Conservation (phyloP, 2,329 filamentous ascomycete genomes). For the Sporothrix mexicana region DNA sequence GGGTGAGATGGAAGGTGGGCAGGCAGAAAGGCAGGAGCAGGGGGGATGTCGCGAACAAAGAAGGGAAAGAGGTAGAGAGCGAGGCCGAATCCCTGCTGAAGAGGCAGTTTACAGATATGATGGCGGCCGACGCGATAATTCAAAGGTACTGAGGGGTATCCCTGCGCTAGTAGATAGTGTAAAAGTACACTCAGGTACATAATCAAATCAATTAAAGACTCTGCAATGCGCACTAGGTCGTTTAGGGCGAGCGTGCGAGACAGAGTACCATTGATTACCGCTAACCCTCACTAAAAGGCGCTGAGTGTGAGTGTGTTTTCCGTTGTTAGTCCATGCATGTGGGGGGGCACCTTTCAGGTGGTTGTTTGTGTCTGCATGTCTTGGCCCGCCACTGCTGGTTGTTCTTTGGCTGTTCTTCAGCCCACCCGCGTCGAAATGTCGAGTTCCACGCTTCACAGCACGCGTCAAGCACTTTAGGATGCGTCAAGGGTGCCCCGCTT, state of each 20-base stretch:
- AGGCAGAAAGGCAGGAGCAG: not conserved
- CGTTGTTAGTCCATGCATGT: not conserved
- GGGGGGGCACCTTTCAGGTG: not conserved
- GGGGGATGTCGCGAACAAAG: slow-evolving; percentile 17
- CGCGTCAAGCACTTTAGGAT: slow-evolving; percentile 20
- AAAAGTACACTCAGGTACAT: not conserved
- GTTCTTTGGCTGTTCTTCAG: not conserved
- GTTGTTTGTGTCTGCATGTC: slow-evolving; percentile 14
- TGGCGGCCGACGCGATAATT: slow-evolving; percentile 27
- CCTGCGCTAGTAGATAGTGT: rapidly evolving
- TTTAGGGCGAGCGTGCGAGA: not conserved
- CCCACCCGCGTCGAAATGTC: not conserved
- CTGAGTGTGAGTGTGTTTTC: slow-evolving; percentile 6
- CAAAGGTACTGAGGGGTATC: slow-evolving; percentile 10
- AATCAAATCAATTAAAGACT: slow-evolving; percentile 17
- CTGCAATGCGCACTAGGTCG: slow-evolving; percentile 29
- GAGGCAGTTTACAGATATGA: slow-evolving; percentile 17
- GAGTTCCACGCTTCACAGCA: not conserved
- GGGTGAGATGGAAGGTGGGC: slow-evolving; percentile 12
- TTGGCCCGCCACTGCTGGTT: not conserved
- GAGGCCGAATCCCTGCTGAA: slow-evolving; percentile 12
- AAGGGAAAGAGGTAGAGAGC: slow-evolving; percentile 1
- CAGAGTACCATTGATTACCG: not conserved
- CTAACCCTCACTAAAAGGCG: slow-evolving; percentile 18
- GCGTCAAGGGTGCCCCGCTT: not conserved